phyloP scores from a whole-genome alignment of 2,329 filamentous ascomycete species.

The Emmonsia crescens region DNA sequence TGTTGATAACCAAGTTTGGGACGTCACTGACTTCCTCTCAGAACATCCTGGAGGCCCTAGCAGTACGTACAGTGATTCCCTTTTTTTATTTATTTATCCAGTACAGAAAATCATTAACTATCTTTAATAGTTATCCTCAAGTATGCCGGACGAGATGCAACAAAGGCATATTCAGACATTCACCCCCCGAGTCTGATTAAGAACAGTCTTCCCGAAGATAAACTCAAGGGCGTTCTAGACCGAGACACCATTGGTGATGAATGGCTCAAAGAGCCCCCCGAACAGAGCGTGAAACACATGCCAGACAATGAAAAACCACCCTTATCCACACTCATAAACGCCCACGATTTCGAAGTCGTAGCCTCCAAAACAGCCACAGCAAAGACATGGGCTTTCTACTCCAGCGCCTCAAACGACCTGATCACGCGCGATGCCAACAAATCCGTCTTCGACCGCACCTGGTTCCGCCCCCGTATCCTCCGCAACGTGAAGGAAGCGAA shows the following conservation, averaged over 20 bases:
- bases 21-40: slow-evolving; percentile 55
- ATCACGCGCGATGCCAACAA: slow-evolving; percentile 48
- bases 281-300: slow-evolving; percentile 19
- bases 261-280: slow-evolving; percentile 35
- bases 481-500: slow-evolving; percentile 45
- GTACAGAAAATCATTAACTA: background rate
- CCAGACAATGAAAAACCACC: slow-evolving; percentile 23
- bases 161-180: slow-evolving; percentile 35
- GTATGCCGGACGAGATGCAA: slow-evolving; percentile 37
- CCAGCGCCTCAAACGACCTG: slow-evolving; percentile 53
- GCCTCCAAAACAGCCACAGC: slow-evolving; percentile 45
- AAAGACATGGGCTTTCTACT: slow-evolving; percentile 62
- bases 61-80: slow-evolving; percentile 16
- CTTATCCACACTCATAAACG: slow-evolving; percentile 45
- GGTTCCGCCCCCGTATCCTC: slow-evolving; percentile 49
- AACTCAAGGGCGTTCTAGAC: slow-evolving; percentile 42
- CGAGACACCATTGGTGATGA: slow-evolving; percentile 38
- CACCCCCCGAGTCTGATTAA: slow-evolving; percentile 39
- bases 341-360: slow-evolving; percentile 50
- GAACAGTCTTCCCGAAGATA: slow-evolving; percentile 32
- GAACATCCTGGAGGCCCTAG: slow-evolving; percentile 51
- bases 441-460: slow-evolving; percentile 44
- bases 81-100: background rate
- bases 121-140: slow-evolving; percentile 31
- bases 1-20: slow-evolving; percentile 56